Evolutionary conservation across 2,329 filamentous ascomycete species (phyloP), one percentile per base, ranked within the genome.

Genomic region (Albophoma yamanashiensis): DNA sequence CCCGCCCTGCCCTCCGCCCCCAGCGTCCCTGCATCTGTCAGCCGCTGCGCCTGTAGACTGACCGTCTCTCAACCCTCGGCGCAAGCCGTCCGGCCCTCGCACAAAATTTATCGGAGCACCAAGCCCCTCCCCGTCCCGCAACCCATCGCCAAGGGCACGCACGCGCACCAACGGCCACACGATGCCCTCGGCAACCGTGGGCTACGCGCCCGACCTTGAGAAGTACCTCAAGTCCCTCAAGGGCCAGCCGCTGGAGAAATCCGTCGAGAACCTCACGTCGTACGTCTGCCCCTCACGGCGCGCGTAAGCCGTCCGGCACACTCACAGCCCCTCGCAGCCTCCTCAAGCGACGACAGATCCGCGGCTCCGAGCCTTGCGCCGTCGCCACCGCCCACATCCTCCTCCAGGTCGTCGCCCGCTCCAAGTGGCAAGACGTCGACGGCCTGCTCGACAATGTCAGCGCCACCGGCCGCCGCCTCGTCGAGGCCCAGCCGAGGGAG

Each of bases 341-440:
- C 25, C 83, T 99, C 65, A 97, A 96, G 75, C 83, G 92, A 71
- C 83, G 92, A 67, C 93, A 97, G 71, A 96, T 99, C 69, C 85
- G 84, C 63, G 91, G 91, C 65, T 91, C 92, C 55, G 86, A 94
- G 73, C 85, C 89, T 73, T 97, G 92, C 75, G 94, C 94, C 60
- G 86, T 94, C 61, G 92, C 92, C 62, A 97, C 93, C 3, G 90
- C 92, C 27, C 89, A 95, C 67, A 86, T 97, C 36, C 85, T 99
- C 52, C 84, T 92, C 58, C 89, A 91, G 62, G 89, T 97, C 27
- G 90, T 99, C 58, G 89, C 89, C 40, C 87, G 87, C 64, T 89
- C 89, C 66, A 89, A 88, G 72, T 92, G 88, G 77, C 82, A 82
- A 62, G 89, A 93, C 72, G 87, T 92, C 55, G 83, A 86, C 57